Evolutionary conservation across 306 rosid genomes (phyloP), one percentile per base, ranked within the genome.

Genomic region (Dalbergia cultrata): DNA sequence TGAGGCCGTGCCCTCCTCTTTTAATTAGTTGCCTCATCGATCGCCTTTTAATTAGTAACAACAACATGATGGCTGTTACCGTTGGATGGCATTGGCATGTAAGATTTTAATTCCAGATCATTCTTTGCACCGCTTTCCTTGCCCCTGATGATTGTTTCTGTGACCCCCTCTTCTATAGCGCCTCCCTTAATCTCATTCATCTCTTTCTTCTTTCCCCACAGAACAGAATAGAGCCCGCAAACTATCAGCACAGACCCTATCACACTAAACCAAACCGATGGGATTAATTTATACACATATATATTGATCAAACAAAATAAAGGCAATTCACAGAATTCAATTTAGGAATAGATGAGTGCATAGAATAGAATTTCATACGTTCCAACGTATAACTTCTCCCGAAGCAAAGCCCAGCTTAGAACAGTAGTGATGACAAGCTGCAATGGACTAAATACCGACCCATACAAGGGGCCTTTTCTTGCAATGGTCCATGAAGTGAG

Each of bases 191-290:
- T 34, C 39, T 19, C 16, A 11, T 56, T 73, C 77, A 70, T 67
- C 91, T 89, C 98, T 72, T 72, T 87, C 33, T 77, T 85, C 86
- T 94, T 94, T 13, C 97, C 97, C 97, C 98, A 94, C 1, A 92
- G 75, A 73, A 92, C 97, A 74, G 87, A 53, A 74, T 91, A 94
- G 1, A 94, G 97, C 60, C 97, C 97, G 54, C 17, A 8, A 5
- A 94, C 85, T 21, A 94, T 92, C 14, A 89, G 67, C 9, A 85
- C 0, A 0, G 97, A 90, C 18, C 97, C 98, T 8, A 89, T 1
- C 1, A 82, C 92, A 4, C 98, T 93, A 34, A 18, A 74, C 9
- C 64, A 76, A 67, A 64, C 39, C 4, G 14, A 49, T 11, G 1
- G 12, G 12, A 49, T 49, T 4, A 37, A 7, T 37, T 4, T 37